phyloP scores from a whole-genome alignment of 495 filamentous ascomycete species.

The Trichocladium antarcticum region DNA sequence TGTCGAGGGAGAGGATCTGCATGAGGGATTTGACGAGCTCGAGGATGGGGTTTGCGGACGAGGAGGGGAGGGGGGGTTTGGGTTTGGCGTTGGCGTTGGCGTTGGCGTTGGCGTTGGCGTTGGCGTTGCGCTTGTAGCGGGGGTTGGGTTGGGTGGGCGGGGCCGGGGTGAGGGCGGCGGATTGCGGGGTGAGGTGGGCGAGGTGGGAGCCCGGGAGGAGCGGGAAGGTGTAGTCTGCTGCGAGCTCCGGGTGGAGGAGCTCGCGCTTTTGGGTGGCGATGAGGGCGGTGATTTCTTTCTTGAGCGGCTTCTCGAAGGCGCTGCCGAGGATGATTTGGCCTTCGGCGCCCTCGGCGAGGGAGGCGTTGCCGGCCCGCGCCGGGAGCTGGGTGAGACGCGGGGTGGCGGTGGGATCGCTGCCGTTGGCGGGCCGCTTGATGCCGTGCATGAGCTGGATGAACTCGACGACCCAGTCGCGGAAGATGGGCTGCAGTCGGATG shows the following conservation, averaged over 20 bases:
- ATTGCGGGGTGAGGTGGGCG: constrained; percentile 3
- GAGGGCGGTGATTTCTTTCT: constrained; percentile 70
- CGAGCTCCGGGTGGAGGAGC: constrained; percentile 79
- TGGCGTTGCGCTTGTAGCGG: too few relatives aligned
- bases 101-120: constrained; percentile 1
- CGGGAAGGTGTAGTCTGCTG: constrained; percentile 80
- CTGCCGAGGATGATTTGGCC: constrained; percentile 56
- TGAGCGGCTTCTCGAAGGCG: constrained; percentile 75
- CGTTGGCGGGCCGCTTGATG: constrained; percentile 54
- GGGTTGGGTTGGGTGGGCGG: too few relatives aligned
- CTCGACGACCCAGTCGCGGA: constrained; percentile 87
- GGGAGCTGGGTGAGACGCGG: constrained; percentile 73
- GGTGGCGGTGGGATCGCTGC: constrained; percentile 41
- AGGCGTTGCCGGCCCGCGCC: constrained; percentile 39
- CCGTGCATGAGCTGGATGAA: constrained; percentile 92
- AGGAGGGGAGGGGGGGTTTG: too few relatives aligned
- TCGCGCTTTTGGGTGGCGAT: constrained; percentile 77
- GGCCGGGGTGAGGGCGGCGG: not conserved
- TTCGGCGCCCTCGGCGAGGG: constrained; percentile 47
- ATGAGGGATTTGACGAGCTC: constrained; percentile 85
- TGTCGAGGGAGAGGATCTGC: constrained; percentile 82
- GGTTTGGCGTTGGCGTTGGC: constrained; percentile 4
- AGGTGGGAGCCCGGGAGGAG: constrained; percentile 65
- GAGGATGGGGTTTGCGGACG: constrained; percentile 59
- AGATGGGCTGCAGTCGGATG: constrained; percentile 63